These are phyloP conservation scores for Trichoderma koningiopsis DNA, from an alignment of 2,329 filamentous ascomycete species.

Conservation along the genomic window DNA sequence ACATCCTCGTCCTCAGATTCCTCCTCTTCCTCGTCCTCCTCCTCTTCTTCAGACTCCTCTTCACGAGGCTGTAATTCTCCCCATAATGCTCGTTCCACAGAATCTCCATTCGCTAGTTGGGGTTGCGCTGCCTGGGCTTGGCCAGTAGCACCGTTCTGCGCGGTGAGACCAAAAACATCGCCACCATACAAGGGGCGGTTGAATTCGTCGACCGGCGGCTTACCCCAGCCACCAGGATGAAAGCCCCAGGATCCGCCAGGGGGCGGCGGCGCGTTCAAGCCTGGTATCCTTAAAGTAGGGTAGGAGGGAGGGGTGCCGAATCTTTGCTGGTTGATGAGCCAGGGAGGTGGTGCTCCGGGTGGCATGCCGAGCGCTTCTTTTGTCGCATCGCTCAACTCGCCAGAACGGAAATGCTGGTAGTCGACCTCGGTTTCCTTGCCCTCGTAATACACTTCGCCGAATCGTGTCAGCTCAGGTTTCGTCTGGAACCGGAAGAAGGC, in stretches of 20 bases:
- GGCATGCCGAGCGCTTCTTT: conserved; percentile 94
- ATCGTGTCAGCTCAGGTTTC: conserved; percentile 89
- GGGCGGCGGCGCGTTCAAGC: conserved; percentile 89
- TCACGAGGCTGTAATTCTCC: conserved; percentile 83
- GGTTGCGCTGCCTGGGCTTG: conserved; percentile 43
- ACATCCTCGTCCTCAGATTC: conserved; percentile 66
- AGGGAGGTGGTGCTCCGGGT: conserved; percentile 88
- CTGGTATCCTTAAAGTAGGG: conserved; percentile 90
- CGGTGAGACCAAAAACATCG: conserved; percentile 83
- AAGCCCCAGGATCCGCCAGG: conserved; percentile 92
- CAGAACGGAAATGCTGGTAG: conserved; percentile 83
- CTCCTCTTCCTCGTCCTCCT: conserved; percentile 77
- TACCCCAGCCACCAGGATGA: conserved; percentile 92
- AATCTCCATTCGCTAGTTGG: conserved; percentile 62
- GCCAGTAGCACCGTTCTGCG: conserved; percentile 43
- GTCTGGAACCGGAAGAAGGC: conserved; percentile 98
- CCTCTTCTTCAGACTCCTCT: conserved; percentile 73
- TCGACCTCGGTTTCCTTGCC: conserved; percentile 98
- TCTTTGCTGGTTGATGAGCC: conserved; percentile 96
- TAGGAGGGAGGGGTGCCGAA: conserved; percentile 93
- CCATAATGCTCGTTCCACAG: conserved; percentile 86
- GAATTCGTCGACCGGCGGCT: conserved; percentile 91
- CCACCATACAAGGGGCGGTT: conserved; percentile 90
- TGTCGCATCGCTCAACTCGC: conserved; percentile 84
- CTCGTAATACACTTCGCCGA: conserved; percentile 99